phyloP scores from a whole-genome alignment of 164 flowering plant species.

The Cinnamomum chago region DNA sequence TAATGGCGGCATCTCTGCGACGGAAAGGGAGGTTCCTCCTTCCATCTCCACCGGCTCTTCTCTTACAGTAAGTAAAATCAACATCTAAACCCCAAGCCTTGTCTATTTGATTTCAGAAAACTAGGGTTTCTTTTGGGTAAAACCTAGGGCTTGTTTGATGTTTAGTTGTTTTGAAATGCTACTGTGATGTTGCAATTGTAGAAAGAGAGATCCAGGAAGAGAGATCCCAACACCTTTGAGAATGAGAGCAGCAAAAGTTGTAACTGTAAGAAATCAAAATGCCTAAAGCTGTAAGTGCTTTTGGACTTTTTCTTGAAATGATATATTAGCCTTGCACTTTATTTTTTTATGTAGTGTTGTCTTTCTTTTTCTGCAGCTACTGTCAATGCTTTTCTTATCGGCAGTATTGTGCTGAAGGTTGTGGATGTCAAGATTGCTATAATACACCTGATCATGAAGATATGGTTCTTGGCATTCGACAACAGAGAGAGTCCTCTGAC shows the following conservation, averaged over 20 bases:
- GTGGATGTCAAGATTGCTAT: constrained; percentile 73
- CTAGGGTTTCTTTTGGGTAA: no score
- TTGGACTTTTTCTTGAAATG: neutral
- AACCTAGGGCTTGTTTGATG: no score
- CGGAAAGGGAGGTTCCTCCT: no score
- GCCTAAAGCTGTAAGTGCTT: constrained; percentile 73
- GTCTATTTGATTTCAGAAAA: no score
- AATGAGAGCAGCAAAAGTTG: constrained; percentile 60
- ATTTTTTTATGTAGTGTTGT: neutral
- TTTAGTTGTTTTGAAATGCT: no score
- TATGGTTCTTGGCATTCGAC: constrained; percentile 50
- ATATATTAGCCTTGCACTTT: neutral
- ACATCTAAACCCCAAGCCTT: no score
- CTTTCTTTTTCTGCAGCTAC: constrained; percentile 40
- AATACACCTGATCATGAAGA: constrained; percentile 68
- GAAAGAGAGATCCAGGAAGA: constrained; percentile 14
- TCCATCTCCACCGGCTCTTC: no score
- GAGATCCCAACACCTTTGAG: constrained; percentile 18
- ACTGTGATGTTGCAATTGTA: no score
- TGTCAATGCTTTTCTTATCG: constrained; percentile 93
- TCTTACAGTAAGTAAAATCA: no score
- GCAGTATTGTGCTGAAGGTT: constrained; percentile 58
- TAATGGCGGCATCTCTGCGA: no score
- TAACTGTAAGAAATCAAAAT: constrained; percentile 60
- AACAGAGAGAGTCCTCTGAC: constrained; percentile 65